Evolutionary conservation across 495 filamentous ascomycete species (phyloP), one percentile per base, ranked within the genome.

Genomic region (Daldinia grandis): DNA sequence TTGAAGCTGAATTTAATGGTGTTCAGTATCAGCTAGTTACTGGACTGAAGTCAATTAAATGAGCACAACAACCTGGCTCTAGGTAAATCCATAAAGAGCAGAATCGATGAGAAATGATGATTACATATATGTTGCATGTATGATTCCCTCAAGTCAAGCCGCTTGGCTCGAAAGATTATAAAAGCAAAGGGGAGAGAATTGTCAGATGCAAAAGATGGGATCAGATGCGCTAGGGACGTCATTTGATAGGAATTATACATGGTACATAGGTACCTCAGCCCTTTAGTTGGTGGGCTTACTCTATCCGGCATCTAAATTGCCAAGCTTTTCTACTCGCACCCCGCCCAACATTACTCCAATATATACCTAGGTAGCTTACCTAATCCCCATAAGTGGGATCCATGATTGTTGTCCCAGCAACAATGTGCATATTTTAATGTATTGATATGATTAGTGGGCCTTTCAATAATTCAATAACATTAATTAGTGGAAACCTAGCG

Each of bases 221-320:
- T 68, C 64, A 66, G 65, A 69, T 73, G 70, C 65, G 57, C 65
- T 14, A 51, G 21, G 61, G 27, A 73, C 70, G 70, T 73, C 70
- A 73, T 73, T 73, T 73, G 70, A 73, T 49, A 33, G 24, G 28
- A 4, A 47, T 47, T 10, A n/a, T 28, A 33, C 28, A 28, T 56
- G 42, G n/a, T n/a, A n/a, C n/a, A n/a, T n/a, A n/a, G n/a, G n/a
- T 53, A 53, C 49, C 49, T 53, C 49, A 53, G 54, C 31, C 17
- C 19, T 12, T 5, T 19, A 44, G 40, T 21, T 47, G 17, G n/a
- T 19, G n/a, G n/a, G 40, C n/a, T 44, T 44, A 2, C 40, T 21
- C 40, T 19, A 44, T 19, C 40, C n/a, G 9, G 35, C 12, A 9
- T 37, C 8, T 12, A 37, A 37, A 12, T 10, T 37, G n/a, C n/a